Conservation (phyloP, 1,284 basidiomycete species). For the Trichosporon sp. region DNA sequence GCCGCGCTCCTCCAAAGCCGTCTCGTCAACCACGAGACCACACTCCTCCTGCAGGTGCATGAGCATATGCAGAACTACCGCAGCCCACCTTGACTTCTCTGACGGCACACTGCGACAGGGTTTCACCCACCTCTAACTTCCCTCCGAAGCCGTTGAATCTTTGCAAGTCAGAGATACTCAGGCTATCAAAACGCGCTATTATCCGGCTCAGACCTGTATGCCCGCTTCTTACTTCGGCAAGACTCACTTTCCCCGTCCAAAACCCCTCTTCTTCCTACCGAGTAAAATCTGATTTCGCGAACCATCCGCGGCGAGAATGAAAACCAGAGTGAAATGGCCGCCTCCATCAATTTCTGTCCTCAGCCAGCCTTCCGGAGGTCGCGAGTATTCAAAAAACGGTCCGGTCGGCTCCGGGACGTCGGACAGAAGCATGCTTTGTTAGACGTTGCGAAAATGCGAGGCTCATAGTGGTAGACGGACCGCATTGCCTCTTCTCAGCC, state of each 20-base stretch:
- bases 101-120: constrained; percentile 56
- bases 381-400: not conserved
- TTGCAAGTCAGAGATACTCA: no score
- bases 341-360: not conserved
- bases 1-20: constrained; percentile 15
- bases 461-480: no score
- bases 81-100: constrained; percentile 54
- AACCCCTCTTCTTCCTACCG: constrained; percentile 66
- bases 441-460: no score
- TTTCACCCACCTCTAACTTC: constrained; percentile 62
- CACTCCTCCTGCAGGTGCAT: constrained; percentile 61
- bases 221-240: not conserved
- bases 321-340: constrained; percentile 1
- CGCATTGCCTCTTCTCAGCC: no score
- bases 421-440: not conserved
- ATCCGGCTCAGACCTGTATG: not conserved
- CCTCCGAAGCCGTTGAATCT: constrained; percentile 71
- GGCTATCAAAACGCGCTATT: not conserved
- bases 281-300: constrained; percentile 52
- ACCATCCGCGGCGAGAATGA: not conserved
- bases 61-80: not conserved
- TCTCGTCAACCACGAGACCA: constrained; percentile 56
- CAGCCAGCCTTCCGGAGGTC: not conserved
- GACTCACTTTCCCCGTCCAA: constrained; percentile 58
- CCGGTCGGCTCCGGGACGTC: not conserved